phyloP scores from a whole-genome alignment of 495 filamentous ascomycete genomes.

The Elaphomyces granulatus region DNA sequence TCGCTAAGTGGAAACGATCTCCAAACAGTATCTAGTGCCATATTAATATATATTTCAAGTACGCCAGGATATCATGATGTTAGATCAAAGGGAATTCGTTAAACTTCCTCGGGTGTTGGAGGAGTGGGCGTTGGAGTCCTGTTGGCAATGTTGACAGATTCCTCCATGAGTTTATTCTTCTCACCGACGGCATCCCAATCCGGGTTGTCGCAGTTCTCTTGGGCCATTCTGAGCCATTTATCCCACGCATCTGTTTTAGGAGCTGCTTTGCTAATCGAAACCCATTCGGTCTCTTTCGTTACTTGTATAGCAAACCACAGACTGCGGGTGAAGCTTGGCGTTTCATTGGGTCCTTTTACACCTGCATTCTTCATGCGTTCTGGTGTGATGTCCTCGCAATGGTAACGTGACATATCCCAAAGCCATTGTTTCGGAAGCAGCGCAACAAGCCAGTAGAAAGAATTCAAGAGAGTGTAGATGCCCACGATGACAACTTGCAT shows the following conservation, averaged over 20 bases:
- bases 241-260: conserved; percentile 35
- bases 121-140: too few species aligned
- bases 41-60: too few species aligned
- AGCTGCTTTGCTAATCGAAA: conserved; percentile 28
- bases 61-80: too few species aligned
- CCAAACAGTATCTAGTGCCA: too few species aligned
- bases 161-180: not conserved
- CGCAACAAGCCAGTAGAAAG: conserved; percentile 40
- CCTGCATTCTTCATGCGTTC: not conserved
- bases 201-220: conserved; percentile 13
- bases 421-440: conserved; percentile 30
- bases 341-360: conserved; percentile 4
- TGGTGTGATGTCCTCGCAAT: conserved; percentile 15
- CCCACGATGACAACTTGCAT: conserved; percentile 40
- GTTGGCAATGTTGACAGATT: too few species aligned
- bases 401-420: conserved; percentile 37
- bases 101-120: too few species aligned
- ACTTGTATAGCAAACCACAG: conserved; percentile 42
- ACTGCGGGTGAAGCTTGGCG: conserved; percentile 35
- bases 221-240: conserved; percentile 35
- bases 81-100: too few species aligned
- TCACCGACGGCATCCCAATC: conserved; percentile 29
- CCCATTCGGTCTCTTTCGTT: conserved; percentile 35
- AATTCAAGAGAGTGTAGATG: conserved; percentile 42
- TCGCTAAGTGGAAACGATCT: too few species aligned